Conservation (phyloP, 2,329 filamentous ascomycete genomes). For the Talaromyces islandicus region DNA sequence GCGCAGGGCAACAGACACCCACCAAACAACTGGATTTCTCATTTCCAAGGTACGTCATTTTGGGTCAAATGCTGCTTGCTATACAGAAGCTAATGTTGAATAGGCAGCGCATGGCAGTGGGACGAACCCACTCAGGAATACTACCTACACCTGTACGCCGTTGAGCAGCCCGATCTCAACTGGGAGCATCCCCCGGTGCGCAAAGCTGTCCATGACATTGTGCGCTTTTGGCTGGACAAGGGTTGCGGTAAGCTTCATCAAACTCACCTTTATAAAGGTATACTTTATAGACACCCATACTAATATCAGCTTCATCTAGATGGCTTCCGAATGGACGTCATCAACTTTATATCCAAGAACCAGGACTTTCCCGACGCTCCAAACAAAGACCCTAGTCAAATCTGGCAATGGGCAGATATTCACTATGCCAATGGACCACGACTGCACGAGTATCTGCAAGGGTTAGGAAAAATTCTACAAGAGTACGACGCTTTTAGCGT, state of each 20-base stretch:
- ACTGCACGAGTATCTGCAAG: conserved; percentile 53
- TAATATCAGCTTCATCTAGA: conserved; percentile 19
- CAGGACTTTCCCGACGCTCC: conserved; percentile 46
- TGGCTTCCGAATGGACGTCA: conserved; percentile 69
- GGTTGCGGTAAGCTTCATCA: conserved; percentile 52
- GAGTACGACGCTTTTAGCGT: conserved; percentile 56
- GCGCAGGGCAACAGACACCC: conserved; percentile 57
- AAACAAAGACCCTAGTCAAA: conserved; percentile 21
- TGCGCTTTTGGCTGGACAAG: conserved; percentile 72
- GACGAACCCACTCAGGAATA: conserved; percentile 69
- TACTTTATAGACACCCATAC: not conserved
- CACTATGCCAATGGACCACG: conserved; percentile 53
- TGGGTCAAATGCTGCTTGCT: not conserved
- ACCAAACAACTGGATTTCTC: conserved; percentile 67
- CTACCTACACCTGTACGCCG: conserved; percentile 69
- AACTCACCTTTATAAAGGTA: too few species aligned
- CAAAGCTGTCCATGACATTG: conserved; percentile 63
- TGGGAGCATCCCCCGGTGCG: conserved; percentile 68
- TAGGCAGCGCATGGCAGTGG: conserved; percentile 49
- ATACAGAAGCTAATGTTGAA: not conserved
- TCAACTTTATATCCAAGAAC: conserved; percentile 66
- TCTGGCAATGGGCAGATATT: conserved; percentile 31
- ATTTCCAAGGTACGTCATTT: conserved; percentile 34
- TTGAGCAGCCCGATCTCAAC: conserved; percentile 77
- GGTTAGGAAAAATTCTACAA: conserved; percentile 48